A percentile compares a stretch with the other conserved stretches of the same genome.
These are phyloP conservation scores for Gastrodia elata DNA, from an alignment of 106 monocot species.

Conservation along the genomic window DNA sequence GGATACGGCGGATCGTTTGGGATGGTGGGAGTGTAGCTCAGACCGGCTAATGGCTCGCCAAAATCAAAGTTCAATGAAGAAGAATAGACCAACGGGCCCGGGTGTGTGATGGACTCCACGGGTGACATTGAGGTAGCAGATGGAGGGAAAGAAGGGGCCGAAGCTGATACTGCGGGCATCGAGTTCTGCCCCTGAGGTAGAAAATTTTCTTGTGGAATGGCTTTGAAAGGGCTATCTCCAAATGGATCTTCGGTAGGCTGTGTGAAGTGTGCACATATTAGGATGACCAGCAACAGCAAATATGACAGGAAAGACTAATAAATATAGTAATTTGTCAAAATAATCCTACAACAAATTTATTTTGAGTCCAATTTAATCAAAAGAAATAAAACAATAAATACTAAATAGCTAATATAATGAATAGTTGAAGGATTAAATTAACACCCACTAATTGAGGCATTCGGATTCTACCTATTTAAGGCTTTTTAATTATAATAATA, in stretches of 20 bases:
- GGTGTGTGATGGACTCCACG: constrained; percentile 11
- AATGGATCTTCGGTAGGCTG: constrained; percentile 74
- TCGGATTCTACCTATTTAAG: too few species aligned
- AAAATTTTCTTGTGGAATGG: constrained; percentile 33
- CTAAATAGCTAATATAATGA: too few species aligned
- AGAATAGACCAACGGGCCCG: constrained; percentile 10
- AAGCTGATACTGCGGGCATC: constrained; percentile 1
- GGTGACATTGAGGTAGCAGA: constrained; percentile 7
- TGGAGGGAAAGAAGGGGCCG: constrained; percentile 22
- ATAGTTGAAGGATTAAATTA: too few species aligned
- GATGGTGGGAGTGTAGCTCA: constrained; percentile 25
- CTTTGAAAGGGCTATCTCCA: constrained; percentile 76
- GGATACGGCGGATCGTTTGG: constrained; percentile 19
- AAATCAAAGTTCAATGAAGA: constrained; percentile 39
- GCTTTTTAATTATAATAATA: too few species aligned
- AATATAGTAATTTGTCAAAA: too few species aligned
- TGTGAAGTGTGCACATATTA: constrained; percentile 13
- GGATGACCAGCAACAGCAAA: neutral
- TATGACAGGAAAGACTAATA: too few species aligned
- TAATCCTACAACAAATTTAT: too few species aligned
- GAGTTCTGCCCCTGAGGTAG: constrained; percentile 20
- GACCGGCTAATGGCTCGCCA: constrained; percentile 45
- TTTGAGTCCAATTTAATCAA: too few species aligned
- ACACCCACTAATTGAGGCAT: too few species aligned
- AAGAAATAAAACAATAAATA: too few species aligned